These are phyloP conservation scores for Russula griseocarnosa DNA, from an alignment of 768 basidiomycete genomes.

Conservation along the genomic window DNA sequence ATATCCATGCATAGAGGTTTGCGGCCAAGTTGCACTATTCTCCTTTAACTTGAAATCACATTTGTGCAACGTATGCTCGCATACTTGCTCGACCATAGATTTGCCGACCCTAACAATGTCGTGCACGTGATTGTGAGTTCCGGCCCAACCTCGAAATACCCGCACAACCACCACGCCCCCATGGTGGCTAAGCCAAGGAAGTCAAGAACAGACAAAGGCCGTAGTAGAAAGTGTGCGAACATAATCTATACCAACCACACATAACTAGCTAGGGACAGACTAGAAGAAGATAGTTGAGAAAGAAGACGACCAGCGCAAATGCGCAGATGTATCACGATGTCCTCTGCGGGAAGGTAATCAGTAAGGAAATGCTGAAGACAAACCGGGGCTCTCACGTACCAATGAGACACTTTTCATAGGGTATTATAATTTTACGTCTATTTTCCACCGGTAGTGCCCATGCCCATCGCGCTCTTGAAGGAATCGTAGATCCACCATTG, in stretches of 20 bases:
- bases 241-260: conserved; percentile 20
- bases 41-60: too few species aligned
- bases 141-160: background rate
- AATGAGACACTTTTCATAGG: background rate
- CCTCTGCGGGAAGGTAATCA: conserved; percentile 2
- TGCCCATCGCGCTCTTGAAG: conserved; percentile 79
- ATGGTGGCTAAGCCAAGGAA: background rate
- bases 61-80: too few species aligned
- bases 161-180: background rate
- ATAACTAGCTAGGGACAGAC: conserved; percentile 22
- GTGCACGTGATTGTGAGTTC: background rate
- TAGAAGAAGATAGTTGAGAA: conserved; percentile 15
- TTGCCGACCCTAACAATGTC: too few species aligned
- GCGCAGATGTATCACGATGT: conserved; percentile 9
- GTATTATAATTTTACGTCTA: conserved; percentile 49
- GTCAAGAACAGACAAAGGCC: background rate
- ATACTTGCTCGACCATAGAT: too few species aligned
- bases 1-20: too few species aligned
- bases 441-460: conserved; percentile 87
- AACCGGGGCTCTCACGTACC: conserved; percentile 1
- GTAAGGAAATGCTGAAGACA: background rate
- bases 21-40: too few species aligned
- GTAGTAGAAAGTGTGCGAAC: background rate
- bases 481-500: conserved; percentile 94
- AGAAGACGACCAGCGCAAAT: conserved; percentile 10